phyloP scores from a whole-genome alignment of 129 eudicot genomes.

The Scalesia atractyloides region DNA sequence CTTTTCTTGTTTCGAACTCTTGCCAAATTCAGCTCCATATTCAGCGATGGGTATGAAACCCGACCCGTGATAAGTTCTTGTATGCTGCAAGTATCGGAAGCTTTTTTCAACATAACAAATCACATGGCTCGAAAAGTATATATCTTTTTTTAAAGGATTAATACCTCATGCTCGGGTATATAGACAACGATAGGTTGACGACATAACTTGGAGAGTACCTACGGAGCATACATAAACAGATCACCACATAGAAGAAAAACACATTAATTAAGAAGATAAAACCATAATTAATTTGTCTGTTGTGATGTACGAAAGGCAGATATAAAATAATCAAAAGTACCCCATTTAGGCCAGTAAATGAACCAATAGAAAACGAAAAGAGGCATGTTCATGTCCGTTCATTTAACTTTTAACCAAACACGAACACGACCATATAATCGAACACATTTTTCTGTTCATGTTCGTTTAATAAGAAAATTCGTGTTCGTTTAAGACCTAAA shows the following conservation, averaged over 20 bases:
- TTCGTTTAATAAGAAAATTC: too few relatives aligned
- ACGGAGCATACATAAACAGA: conserved; percentile 1
- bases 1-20: conserved; percentile 49
- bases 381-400: too few relatives aligned
- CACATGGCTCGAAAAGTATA: conserved; percentile 1
- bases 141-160: conserved; percentile 3
- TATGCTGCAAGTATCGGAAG: conserved; percentile 49
- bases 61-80: conserved; percentile 47
- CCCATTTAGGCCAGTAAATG: not conserved
- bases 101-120: conserved; percentile 4
- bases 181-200: conserved; percentile 82
- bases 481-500: too few relatives aligned
- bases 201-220: conserved; percentile 95
- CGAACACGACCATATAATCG: too few relatives aligned
- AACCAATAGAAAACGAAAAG: too few relatives aligned
- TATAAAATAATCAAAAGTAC: conserved; percentile 4
- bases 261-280: conserved; percentile 8
- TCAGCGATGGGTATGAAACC: conserved; percentile 98
- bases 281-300: not conserved
- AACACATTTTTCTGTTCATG: too few relatives aligned
- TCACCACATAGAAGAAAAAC: not conserved
- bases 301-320: not conserved
- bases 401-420: too few relatives aligned
- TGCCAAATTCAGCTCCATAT: conserved; percentile 70
- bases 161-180: conserved; percentile 90